Conservation (phyloP, 805 yeast genomes). For the Priceomyces fermenticarens region DNA sequence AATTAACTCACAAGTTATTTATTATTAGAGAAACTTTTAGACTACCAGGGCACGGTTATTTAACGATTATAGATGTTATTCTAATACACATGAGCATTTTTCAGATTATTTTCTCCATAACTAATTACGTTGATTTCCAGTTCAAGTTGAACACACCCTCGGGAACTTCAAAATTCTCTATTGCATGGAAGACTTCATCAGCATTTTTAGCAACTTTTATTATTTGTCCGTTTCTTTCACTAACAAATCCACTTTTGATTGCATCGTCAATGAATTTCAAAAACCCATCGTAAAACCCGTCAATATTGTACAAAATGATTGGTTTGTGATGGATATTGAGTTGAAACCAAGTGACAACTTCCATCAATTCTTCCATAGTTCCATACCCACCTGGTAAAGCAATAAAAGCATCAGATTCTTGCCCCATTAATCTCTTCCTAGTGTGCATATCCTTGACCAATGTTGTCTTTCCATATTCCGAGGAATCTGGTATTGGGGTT, state of each 20-base stretch:
- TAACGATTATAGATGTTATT: neutral
- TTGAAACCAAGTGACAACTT: conserved; percentile 88
- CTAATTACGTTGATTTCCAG: conserved; percentile 49
- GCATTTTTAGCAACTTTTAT: conserved; percentile 65
- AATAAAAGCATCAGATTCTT: conserved; percentile 80
- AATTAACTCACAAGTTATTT: neutral
- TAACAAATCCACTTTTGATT: conserved; percentile 64
- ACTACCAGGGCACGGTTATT: neutral
- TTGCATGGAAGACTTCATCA: conserved; percentile 62
- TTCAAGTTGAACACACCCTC: conserved; percentile 71
- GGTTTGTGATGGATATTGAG: conserved; percentile 83
- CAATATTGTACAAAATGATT: conserved; percentile 69
- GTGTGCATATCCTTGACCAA: conserved; percentile 89
- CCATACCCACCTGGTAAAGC: conserved; percentile 95
- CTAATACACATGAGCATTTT: neutral
- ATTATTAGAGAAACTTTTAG: neutral
- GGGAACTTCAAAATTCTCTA: conserved; percentile 62
- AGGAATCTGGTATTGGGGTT: conserved; percentile 60
- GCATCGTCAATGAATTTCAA: conserved; percentile 59
- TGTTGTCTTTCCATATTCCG: conserved; percentile 71
- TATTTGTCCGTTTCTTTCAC: conserved; percentile 62
- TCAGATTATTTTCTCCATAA: neutral
- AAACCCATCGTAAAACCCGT: conserved; percentile 77
- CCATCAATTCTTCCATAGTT: conserved; percentile 85
- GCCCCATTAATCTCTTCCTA: conserved; percentile 81